Percentiles rank a stretch among this genome's conserved stretches.
Conservation (phyloP, 1,139 yeast genomes). For the Lipomyces yarrowii region DNA sequence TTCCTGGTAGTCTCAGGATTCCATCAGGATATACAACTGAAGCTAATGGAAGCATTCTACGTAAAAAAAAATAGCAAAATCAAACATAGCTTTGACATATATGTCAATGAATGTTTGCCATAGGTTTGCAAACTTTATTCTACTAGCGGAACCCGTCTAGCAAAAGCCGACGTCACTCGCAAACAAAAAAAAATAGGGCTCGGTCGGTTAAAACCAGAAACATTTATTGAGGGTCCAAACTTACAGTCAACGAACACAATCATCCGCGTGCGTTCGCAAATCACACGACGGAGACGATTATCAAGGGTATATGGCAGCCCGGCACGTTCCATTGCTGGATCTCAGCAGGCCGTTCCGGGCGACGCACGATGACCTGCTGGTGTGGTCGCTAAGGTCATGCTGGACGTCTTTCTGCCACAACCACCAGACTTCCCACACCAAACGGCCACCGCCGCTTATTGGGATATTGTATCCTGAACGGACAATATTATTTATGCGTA, state of each 20-base stretch:
- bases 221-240: not conserved
- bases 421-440: not conserved
- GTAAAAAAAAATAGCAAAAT: too few relatives aligned
- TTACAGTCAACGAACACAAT: not conserved
- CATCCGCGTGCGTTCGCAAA: not conserved
- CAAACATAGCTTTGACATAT: too few relatives aligned
- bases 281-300: not conserved
- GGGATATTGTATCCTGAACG: constrained; percentile 20
- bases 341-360: constrained; percentile 18
- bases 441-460: constrained; percentile 7
- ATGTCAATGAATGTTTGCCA: too few relatives aligned
- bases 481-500: constrained; percentile 13
- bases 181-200: not conserved
- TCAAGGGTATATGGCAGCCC: not conserved
- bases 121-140: too few relatives aligned
- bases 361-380: constrained; percentile 19
- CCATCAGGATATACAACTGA: too few relatives aligned
- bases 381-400: constrained; percentile 27
- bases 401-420: constrained; percentile 19
- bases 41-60: too few relatives aligned
- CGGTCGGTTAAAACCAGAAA: not conserved
- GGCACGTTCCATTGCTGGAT: constrained; percentile 1
- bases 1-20: too few relatives aligned
- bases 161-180: not conserved
- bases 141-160: too few relatives aligned